Evolutionary conservation across 2,329 filamentous ascomycete species (phyloP).

Genomic region (Mariannaea elegans): DNA sequence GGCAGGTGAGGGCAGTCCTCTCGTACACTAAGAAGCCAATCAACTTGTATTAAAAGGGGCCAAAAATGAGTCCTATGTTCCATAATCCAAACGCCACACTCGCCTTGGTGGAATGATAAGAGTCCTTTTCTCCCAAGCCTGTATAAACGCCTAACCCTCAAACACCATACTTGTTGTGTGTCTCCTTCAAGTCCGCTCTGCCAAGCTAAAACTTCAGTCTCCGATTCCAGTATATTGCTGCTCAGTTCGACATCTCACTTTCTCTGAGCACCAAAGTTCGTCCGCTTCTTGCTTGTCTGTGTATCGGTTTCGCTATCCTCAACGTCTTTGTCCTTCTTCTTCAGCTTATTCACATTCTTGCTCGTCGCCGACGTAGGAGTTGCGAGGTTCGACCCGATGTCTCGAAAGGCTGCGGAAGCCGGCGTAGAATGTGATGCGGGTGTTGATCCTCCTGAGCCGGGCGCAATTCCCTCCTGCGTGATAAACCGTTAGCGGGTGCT

Average conservation of each 20-base stretch:
- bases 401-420: conserved; percentile 62
- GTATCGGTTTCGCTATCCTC: conserved; percentile 69
- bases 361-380: conserved; percentile 64
- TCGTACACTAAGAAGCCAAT: too few relatives aligned
- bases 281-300: conserved; percentile 62
- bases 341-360: conserved; percentile 59
- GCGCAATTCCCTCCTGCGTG: conserved; percentile 36
- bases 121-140: too few relatives aligned
- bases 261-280: conserved; percentile 64
- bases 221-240: too few relatives aligned
- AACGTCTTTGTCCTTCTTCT: conserved; percentile 62
- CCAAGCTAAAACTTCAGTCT: too few relatives aligned
- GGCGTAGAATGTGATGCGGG: conserved; percentile 52
- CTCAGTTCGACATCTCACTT: conserved; percentile 46
- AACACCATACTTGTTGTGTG: too few relatives aligned
- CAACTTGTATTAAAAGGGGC: too few relatives aligned
- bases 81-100: too few relatives aligned
- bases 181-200: too few relatives aligned
- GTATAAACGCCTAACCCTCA: too few relatives aligned
- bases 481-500: conserved; percentile 16
- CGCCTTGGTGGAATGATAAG: too few relatives aligned
- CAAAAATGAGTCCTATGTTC: too few relatives aligned
- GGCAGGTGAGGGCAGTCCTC: too few relatives aligned
- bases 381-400: conserved; percentile 59
- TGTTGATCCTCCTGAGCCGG: conserved; percentile 50